Conservation (phyloP, 2,329 filamentous ascomycete species). For the Diaporthe citri region DNA sequence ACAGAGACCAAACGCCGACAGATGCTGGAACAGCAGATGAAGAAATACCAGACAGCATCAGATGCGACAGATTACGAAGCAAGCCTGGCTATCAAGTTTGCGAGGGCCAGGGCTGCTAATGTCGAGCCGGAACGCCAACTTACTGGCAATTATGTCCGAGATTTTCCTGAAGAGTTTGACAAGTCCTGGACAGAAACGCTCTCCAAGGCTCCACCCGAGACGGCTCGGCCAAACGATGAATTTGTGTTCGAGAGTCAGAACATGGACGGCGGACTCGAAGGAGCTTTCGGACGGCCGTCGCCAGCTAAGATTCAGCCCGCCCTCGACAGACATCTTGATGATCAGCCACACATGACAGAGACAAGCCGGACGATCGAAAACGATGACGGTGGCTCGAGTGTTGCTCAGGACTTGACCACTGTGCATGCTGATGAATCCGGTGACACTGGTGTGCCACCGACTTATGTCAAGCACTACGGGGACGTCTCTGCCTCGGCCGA, state of each 20-base stretch:
- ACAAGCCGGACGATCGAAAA: conserved; percentile 46
- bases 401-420: conserved; percentile 62
- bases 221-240: conserved; percentile 16
- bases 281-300: conserved; percentile 22
- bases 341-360: conserved; percentile 27
- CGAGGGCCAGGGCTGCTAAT: conserved; percentile 36
- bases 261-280: conserved; percentile 39
- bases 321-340: conserved; percentile 42
- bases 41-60: conserved; percentile 46
- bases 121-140: conserved; percentile 43
- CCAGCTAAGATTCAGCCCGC: conserved; percentile 44
- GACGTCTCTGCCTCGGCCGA: conserved; percentile 35
- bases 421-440: conserved; percentile 60
- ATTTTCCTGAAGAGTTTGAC: conserved; percentile 66
- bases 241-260: conserved; percentile 2
- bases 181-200: conserved; percentile 53
- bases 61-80: conserved; percentile 49
- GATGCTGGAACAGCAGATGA: conserved; percentile 49
- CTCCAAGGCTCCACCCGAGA: conserved; percentile 24
- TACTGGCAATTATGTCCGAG: conserved; percentile 62
- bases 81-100: conserved; percentile 43
- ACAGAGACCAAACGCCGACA: conserved; percentile 41
- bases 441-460: conserved; percentile 50
- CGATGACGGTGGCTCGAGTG: conserved; percentile 57
- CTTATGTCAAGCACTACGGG: conserved; percentile 53